These are phyloP conservation scores for Pichia ethanolica DNA, from an alignment of 805 yeast species.

Conservation along the genomic window DNA sequence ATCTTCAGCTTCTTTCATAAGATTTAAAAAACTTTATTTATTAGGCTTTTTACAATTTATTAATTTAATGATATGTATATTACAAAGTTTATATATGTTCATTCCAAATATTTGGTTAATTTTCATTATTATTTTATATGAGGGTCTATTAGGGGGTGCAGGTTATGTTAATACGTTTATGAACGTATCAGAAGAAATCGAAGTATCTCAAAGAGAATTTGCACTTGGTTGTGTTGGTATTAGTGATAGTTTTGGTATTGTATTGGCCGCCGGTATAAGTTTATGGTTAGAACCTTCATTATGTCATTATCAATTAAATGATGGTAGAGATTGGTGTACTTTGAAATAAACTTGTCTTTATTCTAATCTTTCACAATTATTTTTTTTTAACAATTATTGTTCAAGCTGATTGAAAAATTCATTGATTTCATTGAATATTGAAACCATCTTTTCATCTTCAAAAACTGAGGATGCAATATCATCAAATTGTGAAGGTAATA, in stretches of 20 bases:
- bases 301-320: conserved; percentile 60
- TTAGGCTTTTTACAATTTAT: conserved; percentile 60
- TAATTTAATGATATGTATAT: conserved; percentile 51
- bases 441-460: not conserved
- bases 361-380: not conserved
- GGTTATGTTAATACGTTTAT: conserved; percentile 85
- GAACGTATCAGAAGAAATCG: conserved; percentile 56
- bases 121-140: conserved; percentile 65
- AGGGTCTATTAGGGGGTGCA: conserved; percentile 86
- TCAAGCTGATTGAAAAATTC: not conserved
- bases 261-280: conserved; percentile 71
- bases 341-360: conserved; percentile 12
- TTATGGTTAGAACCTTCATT: conserved; percentile 65
- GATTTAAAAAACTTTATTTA: conserved; percentile 51
- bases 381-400: not conserved
- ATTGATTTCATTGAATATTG: conserved; percentile 1
- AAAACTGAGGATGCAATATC: not conserved
- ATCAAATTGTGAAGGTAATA: not conserved
- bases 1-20: conserved; percentile 63
- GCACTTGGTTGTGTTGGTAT: conserved; percentile 78
- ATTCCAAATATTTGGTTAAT: conserved; percentile 57
- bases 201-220: conserved; percentile 55
- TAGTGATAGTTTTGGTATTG: conserved; percentile 80
- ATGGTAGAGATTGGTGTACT: conserved; percentile 78
- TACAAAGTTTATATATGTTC: conserved; percentile 56